Conservation (phyloP, 345 rosid genomes). For the Geranium rotundifolium region DNA sequence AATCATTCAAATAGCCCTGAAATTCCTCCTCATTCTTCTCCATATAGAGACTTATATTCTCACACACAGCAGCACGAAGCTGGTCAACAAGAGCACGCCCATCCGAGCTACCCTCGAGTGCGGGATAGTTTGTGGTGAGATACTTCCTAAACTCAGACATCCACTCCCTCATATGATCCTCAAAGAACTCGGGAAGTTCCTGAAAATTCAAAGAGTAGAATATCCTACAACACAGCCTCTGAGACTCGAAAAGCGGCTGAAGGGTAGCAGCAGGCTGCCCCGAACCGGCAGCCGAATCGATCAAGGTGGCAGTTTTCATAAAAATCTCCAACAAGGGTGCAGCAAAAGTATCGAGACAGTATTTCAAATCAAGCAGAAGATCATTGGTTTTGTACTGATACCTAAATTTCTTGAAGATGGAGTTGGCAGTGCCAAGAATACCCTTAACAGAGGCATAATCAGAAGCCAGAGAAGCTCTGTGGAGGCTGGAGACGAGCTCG, state of each 20-base stretch:
- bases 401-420: constrained; percentile 79
- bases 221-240: constrained; percentile 75
- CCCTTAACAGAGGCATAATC: constrained; percentile 70
- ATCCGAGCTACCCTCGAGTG: constrained; percentile 38
- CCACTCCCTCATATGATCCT: constrained; percentile 94
- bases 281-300: constrained; percentile 43
- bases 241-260: constrained; percentile 66
- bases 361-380: constrained; percentile 66
- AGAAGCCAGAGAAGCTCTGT: constrained; percentile 27
- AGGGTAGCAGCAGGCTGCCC: constrained; percentile 36
- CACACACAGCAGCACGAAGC: constrained; percentile 80
- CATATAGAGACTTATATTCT: constrained; percentile 87
- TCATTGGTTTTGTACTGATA: constrained; percentile 75
- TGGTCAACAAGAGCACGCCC: constrained; percentile 57
- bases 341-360: constrained; percentile 63
- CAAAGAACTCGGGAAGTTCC: constrained; percentile 89
- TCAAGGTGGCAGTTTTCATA: constrained; percentile 46
- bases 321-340: constrained; percentile 62
- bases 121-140: constrained; percentile 46
- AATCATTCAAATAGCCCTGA: constrained; percentile 49
- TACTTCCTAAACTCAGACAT: constrained; percentile 81
- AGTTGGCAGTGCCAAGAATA: constrained; percentile 82
- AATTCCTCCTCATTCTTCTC: constrained; percentile 96
- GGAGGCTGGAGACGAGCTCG: constrained; percentile 58
- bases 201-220: constrained; percentile 80